These are phyloP conservation scores for Myxozyma kluyveri DNA, from an alignment of 805 yeast species.

Conservation along the genomic window DNA sequence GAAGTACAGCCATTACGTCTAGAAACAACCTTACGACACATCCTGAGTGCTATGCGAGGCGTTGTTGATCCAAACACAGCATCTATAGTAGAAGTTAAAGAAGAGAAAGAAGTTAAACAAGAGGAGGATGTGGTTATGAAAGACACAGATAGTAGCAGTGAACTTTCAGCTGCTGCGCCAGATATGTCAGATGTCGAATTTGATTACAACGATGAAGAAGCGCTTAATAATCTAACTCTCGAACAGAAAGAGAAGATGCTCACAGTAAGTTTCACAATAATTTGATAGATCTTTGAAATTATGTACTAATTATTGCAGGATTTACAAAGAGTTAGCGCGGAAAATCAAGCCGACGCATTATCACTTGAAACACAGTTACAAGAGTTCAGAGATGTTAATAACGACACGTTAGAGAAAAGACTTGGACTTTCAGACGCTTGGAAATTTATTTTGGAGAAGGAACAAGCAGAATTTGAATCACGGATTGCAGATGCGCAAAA, in stretches of 20 bases:
- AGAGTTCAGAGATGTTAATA: constrained; percentile 2
- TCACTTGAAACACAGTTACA: constrained; percentile 6
- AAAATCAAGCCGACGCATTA: neutral
- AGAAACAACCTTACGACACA: constrained; percentile 6
- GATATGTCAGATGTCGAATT: neutral
- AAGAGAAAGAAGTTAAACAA: neutral
- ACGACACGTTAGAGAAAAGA: neutral
- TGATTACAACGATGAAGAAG: neutral
- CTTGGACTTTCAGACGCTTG: too few relatives aligned
- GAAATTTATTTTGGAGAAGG: constrained; percentile 2
- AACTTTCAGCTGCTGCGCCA: neutral
- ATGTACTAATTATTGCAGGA: neutral
- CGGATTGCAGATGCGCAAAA: constrained; percentile 30
- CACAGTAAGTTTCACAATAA: neutral
- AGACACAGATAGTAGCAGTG: neutral
- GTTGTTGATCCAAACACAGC: constrained; percentile 14
- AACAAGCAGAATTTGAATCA: constrained; percentile 30
- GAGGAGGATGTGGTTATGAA: constrained; percentile 1
- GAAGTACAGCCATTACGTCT: constrained; percentile 7
- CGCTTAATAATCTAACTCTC: neutral
- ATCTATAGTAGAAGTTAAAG: neutral
- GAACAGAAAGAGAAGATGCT: neutral
- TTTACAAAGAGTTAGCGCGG: neutral
- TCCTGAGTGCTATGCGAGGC: constrained; percentile 10
- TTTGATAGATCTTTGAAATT: neutral